phyloP scores from a whole-genome alignment of 768 basidiomycete species.

The Mycena vitilis region DNA sequence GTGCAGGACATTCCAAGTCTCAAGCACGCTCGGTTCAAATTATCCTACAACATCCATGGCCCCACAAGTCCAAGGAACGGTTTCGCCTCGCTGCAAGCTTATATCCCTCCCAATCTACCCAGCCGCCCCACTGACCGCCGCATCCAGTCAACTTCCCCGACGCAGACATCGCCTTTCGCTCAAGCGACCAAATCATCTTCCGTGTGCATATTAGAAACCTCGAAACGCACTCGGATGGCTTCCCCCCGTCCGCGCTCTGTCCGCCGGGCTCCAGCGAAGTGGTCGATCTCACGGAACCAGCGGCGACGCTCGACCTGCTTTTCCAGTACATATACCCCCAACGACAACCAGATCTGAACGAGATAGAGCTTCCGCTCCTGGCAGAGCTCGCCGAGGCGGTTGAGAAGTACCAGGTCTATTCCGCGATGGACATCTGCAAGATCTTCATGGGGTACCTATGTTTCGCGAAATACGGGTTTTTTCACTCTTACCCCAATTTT shows the following conservation, averaged over 20 bases:
- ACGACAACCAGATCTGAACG: conserved; percentile 37
- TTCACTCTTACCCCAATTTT: not conserved
- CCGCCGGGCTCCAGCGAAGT: conserved; percentile 26
- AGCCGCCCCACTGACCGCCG: conserved; percentile 2
- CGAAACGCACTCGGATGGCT: conserved; percentile 31
- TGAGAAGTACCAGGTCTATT: conserved; percentile 40
- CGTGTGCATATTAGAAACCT: conserved; percentile 30
- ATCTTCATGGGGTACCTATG: conserved; percentile 38
- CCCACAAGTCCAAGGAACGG: conserved; percentile 1
- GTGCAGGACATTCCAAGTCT: too few relatives aligned
- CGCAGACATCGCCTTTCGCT: conserved; percentile 30
- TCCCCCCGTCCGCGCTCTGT: conserved; percentile 26
- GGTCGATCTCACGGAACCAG: conserved; percentile 26
- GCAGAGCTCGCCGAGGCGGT: conserved; percentile 38
- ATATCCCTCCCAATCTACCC: not conserved
- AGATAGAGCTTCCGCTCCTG: conserved; percentile 29
- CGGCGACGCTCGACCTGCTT: conserved; percentile 33
- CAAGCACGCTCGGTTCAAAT: too few relatives aligned
- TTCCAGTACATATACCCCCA: conserved; percentile 39
- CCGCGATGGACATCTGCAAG: conserved; percentile 36
- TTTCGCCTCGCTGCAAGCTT: conserved; percentile 32
- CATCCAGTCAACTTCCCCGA: conserved; percentile 31
- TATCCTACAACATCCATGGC: not conserved
- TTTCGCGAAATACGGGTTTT: not conserved
- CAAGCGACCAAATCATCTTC: conserved; percentile 30